Percentiles rank a stretch among this genome's conserved stretches.
phyloP scores from a whole-genome alignment of 306 rosid species.

The Citrullus colocynthis region DNA sequence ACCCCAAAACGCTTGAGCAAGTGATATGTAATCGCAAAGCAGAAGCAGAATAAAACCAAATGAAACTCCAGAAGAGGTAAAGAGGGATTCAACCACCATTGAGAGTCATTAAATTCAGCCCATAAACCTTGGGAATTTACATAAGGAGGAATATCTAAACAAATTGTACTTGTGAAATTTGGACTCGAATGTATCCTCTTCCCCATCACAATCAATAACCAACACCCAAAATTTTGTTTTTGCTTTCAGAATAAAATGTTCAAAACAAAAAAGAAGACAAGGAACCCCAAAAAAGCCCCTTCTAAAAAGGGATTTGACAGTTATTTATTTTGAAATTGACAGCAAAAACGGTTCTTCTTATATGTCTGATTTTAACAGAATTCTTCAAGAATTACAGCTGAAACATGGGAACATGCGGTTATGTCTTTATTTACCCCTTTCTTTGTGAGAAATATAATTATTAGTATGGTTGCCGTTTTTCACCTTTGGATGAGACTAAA shows the following conservation, averaged over 20 bases:
- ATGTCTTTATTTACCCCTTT: no score
- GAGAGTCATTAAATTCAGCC: background rate
- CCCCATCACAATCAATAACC: no score
- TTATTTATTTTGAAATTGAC: background rate
- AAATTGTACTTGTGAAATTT: background rate
- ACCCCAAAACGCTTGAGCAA: conserved; percentile 29
- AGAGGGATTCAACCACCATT: conserved; percentile 4
- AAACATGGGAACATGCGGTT: no score
- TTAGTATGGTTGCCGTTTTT: no score
- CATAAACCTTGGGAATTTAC: conserved; percentile 3
- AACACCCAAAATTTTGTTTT: background rate
- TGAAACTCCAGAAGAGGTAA: conserved; percentile 38
- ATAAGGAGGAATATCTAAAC: background rate
- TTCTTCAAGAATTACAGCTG: background rate
- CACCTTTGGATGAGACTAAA: no score
- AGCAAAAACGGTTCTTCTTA: background rate
- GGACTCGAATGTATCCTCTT: no score
- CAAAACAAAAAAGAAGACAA: no score
- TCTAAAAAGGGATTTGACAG: background rate
- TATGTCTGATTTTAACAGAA: background rate
- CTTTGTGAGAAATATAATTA: no score
- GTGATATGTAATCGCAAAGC: conserved; percentile 15
- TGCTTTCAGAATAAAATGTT: background rate
- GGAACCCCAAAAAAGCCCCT: background rate
- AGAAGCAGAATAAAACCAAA: conserved; percentile 20